Percentiles rank a stretch among this genome's conserved stretches.
phyloP scores from a whole-genome alignment of 495 filamentous ascomycete genomes.

The Aspergillus bertholletiae region DNA sequence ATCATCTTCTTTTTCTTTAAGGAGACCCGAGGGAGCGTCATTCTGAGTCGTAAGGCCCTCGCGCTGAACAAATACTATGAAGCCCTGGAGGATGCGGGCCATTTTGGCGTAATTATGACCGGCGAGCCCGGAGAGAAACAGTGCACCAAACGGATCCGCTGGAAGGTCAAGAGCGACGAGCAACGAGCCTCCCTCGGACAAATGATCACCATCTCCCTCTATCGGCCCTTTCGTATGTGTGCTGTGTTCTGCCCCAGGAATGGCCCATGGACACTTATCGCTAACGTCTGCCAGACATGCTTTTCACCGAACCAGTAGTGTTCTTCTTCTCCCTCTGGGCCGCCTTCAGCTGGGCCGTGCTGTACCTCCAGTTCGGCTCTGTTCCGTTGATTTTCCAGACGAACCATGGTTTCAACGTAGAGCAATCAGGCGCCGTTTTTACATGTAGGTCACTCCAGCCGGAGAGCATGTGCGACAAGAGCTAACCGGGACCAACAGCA shows the following conservation, averaged over 20 bases:
- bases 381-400: slow-evolving; percentile 74
- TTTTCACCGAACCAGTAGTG: slow-evolving; percentile 87
- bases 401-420: slow-evolving; percentile 65
- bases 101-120: slow-evolving; percentile 56
- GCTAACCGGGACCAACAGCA: slow-evolving; percentile 32
- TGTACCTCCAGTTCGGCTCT: slow-evolving; percentile 79
- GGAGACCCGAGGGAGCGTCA: slow-evolving; percentile 79
- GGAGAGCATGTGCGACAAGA: background rate
- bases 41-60: slow-evolving; percentile 73
- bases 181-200: slow-evolving; percentile 63
- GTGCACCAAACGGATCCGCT: slow-evolving; percentile 61
- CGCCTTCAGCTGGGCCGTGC: slow-evolving; percentile 82
- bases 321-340: slow-evolving; percentile 95
- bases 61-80: slow-evolving; percentile 79
- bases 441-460: slow-evolving; percentile 34
- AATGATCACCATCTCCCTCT: slow-evolving; percentile 72
- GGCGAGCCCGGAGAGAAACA: slow-evolving; percentile 27
- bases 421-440: slow-evolving; percentile 72
- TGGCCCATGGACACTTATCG: too few relatives aligned
- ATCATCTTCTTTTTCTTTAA: slow-evolving; percentile 65
- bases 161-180: slow-evolving; percentile 83
- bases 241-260: background rate
- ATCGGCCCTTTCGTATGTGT: slow-evolving; percentile 67
- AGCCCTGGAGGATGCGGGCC: slow-evolving; percentile 61
- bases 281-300: slow-evolving; percentile 49